Evolutionary conservation across 2,329 filamentous ascomycete species (phyloP).

Genomic region (Calonectria pteridis): DNA sequence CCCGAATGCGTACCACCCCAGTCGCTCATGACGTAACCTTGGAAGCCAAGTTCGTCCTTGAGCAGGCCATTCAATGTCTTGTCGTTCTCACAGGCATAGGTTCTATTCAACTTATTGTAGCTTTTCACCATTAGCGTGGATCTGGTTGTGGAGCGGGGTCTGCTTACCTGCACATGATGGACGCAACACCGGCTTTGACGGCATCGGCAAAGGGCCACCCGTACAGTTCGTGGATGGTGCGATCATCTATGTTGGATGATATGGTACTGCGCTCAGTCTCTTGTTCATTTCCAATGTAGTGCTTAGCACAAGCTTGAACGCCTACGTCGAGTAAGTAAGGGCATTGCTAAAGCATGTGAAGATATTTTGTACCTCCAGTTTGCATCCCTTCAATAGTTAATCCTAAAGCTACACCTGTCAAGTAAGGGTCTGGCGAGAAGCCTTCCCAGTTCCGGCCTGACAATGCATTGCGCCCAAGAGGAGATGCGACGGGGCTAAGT

Average conservation of each 20-base stretch:
- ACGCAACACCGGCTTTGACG: constrained; percentile 43
- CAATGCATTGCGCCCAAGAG: neutral
- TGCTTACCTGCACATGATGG: constrained; percentile 54
- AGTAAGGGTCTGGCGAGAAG: constrained; percentile 10
- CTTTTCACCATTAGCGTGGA: constrained; percentile 3
- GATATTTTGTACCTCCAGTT: neutral
- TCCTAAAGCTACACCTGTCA: neutral
- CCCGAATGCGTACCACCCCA: constrained; percentile 57
- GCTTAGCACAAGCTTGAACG: constrained; percentile 6
- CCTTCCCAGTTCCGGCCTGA: constrained; percentile 15
- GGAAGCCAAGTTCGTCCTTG: constrained; percentile 63
- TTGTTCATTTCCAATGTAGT: constrained; percentile 11
- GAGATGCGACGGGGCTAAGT: neutral
- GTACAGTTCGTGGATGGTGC: constrained; percentile 66
- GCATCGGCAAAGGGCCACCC: constrained; percentile 46
- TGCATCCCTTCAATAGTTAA: constrained; percentile 3
- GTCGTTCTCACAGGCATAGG: constrained; percentile 63
- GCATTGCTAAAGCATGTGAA: neutral
- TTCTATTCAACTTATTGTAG: constrained; percentile 60
- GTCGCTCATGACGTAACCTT: constrained; percentile 59
- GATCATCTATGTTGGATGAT: constrained; percentile 63
- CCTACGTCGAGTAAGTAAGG: neutral
- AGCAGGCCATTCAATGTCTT: constrained; percentile 61
- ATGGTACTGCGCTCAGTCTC: constrained; percentile 5
- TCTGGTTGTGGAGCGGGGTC: too few relatives aligned